Conservation (phyloP, 1,139 yeast genomes). For the Suhomyces bolitotheri region DNA sequence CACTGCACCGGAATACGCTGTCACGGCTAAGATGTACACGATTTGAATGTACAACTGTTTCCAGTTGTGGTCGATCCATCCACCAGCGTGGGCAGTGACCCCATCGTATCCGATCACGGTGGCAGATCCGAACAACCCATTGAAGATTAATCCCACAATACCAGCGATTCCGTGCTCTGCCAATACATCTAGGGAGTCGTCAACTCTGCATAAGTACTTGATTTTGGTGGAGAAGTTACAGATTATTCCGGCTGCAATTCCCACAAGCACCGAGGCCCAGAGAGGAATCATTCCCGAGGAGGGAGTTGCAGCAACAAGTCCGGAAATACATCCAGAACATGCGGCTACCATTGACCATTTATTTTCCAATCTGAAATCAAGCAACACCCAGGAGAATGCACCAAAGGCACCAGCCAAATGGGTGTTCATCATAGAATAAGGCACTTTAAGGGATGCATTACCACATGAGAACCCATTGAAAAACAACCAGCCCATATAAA, state of each 20-base stretch:
- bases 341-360: conserved; percentile 95
- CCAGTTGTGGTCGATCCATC: conserved; percentile 90
- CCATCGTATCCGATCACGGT: conserved; percentile 91
- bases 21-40: conserved; percentile 74
- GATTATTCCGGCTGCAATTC: conserved; percentile 74
- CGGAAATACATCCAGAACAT: conserved; percentile 94
- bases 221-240: conserved; percentile 91
- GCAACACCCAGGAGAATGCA: conserved; percentile 86
- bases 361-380: conserved; percentile 83
- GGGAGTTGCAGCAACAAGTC: conserved; percentile 96
- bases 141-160: conserved; percentile 79
- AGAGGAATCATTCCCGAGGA: conserved; percentile 87
- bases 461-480: conserved; percentile 83
- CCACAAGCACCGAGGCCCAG: conserved; percentile 88
- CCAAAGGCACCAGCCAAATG: conserved; percentile 89
- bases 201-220: conserved; percentile 78
- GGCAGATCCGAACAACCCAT: conserved; percentile 83
- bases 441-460: conserved; percentile 63
- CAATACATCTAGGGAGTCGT: conserved; percentile 90
- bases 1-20: conserved; percentile 75
- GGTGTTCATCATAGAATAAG: conserved; percentile 88
- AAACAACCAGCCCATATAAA: conserved; percentile 80
- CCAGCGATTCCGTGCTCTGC: conserved; percentile 99
- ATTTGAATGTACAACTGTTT: conserved; percentile 88
- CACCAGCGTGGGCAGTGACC: conserved; percentile 78